Base-by-base conservation (phyloP, 179 eudicot species). In the Amaranthus tricolor region DNA sequence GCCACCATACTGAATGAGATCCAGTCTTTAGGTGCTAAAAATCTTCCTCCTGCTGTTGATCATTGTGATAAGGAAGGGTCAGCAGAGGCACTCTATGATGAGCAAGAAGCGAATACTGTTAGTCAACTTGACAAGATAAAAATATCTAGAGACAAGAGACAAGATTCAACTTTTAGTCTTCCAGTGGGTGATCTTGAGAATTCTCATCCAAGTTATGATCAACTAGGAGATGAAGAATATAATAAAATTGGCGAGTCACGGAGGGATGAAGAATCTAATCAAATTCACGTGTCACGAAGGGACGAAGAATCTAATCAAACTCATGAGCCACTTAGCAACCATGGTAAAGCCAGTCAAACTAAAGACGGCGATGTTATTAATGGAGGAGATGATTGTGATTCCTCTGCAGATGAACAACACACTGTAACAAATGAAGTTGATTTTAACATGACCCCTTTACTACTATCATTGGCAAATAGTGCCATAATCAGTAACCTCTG, bases 341-440 rank as follows among this genome's bases (percentile, higher is more conserved):
- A 69, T 53, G 59, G 21, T 3, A 15, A 69, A 69, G 15, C 72
- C 16, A 51, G 43, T 69, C 48, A 53, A 24, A 12, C 54, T 11
- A 16, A 69, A 24, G 72, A 69, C 6, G 16, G 53, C 43, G 7
- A 52, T 69, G 72, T 53, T 2, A 58, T 52, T 24, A 52, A 17
- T 53, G 82, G 74, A 87, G 91, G 72, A 64, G 87, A 78, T 83
- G 85, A 84, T 83, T 87, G 82, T 80, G 81, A 85, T 83, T 87
- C 88, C 67, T 96, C 98, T 78, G 86, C 76, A 63, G 98, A 90
- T 79, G 98, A 96, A 63, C 88, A 87, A 83, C 79, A 57, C 78
- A 71, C 81, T 66, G 76, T 58, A 62, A 86, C 88, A 48, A 66
- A 88, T 76, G 99, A 96, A 85, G 98, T 91, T 72, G 98, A 96